These are phyloP conservation scores for Monascus ruber DNA, from an alignment of 2,329 filamentous ascomycete genomes.

Conservation along the genomic window DNA sequence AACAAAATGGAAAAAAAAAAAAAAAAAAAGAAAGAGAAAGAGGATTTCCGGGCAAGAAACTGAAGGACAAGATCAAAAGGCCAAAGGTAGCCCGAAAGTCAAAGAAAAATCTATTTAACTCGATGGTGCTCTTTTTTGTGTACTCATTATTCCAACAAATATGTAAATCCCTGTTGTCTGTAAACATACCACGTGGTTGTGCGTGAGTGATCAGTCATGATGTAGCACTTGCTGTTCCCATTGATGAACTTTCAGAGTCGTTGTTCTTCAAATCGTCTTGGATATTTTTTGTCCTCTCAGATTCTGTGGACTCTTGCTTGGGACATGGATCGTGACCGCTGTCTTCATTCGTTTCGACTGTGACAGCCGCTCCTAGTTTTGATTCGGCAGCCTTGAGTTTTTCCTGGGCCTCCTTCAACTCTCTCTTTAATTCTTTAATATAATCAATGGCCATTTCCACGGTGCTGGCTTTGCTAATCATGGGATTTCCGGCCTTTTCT, in stretches of 20 bases:
- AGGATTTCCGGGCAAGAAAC: not conserved
- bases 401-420: conserved; percentile 54
- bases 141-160: no score
- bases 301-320: no score
- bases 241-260: not conserved
- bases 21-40: not conserved
- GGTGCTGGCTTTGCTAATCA: conserved; percentile 87
- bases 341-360: not conserved
- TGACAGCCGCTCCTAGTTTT: conserved; percentile 33
- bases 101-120: no score
- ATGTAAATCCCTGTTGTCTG: no score
- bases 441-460: conserved; percentile 97
- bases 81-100: not conserved
- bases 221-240: no score
- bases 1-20: not conserved
- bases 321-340: not conserved
- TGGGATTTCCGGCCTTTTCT: conserved; percentile 38
- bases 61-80: not conserved
- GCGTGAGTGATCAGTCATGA: no score
- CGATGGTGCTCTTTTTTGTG: no score
- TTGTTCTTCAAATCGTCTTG: not conserved
- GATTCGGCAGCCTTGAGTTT: conserved; percentile 55
- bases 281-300: not conserved
- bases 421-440: conserved; percentile 71
- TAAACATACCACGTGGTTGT: no score